Conservation (phyloP, 148 eudicot genomes). For the Fagopyrum esculentum region DNA sequence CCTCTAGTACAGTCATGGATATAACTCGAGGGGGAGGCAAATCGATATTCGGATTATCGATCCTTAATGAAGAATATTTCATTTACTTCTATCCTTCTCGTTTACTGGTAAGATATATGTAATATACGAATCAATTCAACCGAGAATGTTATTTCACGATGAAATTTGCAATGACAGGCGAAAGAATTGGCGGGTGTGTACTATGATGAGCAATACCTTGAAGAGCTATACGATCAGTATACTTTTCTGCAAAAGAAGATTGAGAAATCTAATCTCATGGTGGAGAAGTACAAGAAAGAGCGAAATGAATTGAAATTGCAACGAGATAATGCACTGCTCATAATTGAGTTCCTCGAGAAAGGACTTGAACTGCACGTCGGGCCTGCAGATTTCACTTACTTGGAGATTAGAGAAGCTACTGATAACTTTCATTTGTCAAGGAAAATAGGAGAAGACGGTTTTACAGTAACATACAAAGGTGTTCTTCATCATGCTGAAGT, state of each 20-base stretch:
- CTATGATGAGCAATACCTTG: too few relatives aligned
- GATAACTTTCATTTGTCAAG: slow-evolving; percentile 38
- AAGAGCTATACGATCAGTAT: slow-evolving; percentile 38
- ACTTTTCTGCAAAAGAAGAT: slow-evolving; percentile 42
- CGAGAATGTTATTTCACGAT: too few relatives aligned
- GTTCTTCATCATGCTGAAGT: slow-evolving; percentile 64
- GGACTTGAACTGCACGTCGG: slow-evolving; percentile 32
- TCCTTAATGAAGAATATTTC: too few relatives aligned
- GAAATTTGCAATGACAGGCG: too few relatives aligned
- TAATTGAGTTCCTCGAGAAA: slow-evolving; percentile 40
- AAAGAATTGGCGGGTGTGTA: too few relatives aligned
- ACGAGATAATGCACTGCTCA: slow-evolving; percentile 48
- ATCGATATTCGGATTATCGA: too few relatives aligned
- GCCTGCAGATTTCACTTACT: slow-evolving; percentile 52
- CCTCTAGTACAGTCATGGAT: slow-evolving; percentile 16
- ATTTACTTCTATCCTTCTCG: too few relatives aligned
- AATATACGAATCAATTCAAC: too few relatives aligned
- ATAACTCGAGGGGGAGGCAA: not conserved
- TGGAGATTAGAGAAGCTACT: slow-evolving; percentile 69
- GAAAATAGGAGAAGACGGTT: slow-evolving; percentile 85
- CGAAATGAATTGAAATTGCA: slow-evolving; percentile 55
- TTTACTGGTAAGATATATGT: too few relatives aligned
- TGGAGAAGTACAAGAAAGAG: slow-evolving; percentile 61
- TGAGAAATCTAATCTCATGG: slow-evolving; percentile 33
- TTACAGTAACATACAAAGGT: slow-evolving; percentile 60